A percentile compares a stretch with the other conserved stretches of the same genome.
These are phyloP conservation scores for Panicum hallii DNA, from an alignment of 202 grass and related monocot genomes.

Conservation along the genomic window DNA sequence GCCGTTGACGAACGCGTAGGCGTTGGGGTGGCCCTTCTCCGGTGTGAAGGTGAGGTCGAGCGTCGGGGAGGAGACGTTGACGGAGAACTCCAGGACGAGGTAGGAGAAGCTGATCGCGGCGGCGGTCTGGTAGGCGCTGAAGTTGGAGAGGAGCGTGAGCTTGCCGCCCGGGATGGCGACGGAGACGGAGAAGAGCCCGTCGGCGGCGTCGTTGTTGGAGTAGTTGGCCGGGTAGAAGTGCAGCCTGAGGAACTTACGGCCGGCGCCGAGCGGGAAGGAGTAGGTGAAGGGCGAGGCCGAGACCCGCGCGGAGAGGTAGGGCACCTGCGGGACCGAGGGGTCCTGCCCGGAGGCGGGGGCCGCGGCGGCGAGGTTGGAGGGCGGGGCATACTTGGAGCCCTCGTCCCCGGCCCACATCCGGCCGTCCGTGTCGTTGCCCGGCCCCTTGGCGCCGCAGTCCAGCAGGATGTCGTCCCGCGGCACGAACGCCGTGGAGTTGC, in stretches of 20 bases:
- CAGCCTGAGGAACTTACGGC: slow-evolving; percentile 78
- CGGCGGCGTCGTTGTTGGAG: slow-evolving; percentile 53
- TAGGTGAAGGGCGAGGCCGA: slow-evolving; percentile 71
- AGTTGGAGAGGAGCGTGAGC: slow-evolving; percentile 72
- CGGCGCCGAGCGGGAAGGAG: slow-evolving; percentile 75
- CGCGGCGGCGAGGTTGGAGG: slow-evolving; percentile 40
- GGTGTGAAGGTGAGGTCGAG: slow-evolving; percentile 87
- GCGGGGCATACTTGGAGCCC: slow-evolving; percentile 61
- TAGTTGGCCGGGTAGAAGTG: slow-evolving; percentile 85
- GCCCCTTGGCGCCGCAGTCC: slow-evolving; percentile 68
- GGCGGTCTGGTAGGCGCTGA: slow-evolving; percentile 73
- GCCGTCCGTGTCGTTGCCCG: slow-evolving; percentile 65
- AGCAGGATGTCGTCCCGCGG: slow-evolving; percentile 82
- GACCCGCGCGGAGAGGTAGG: slow-evolving; percentile 71
- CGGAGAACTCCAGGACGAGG: slow-evolving; percentile 70
- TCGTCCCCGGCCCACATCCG: slow-evolving; percentile 59
- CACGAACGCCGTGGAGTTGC: slow-evolving; percentile 48
- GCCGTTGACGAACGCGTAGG: slow-evolving; percentile 84
- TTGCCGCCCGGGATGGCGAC: slow-evolving; percentile 29
- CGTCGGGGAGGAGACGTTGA: slow-evolving; percentile 60
- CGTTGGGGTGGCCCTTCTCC: slow-evolving; percentile 52
- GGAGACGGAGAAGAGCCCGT: slow-evolving; percentile 75
- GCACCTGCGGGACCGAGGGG: slow-evolving; percentile 69
- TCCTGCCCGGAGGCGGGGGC: slow-evolving; percentile 44
- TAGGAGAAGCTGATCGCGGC: slow-evolving; percentile 63